Base-by-base conservation (phyloP, 129 eudicot genomes). In the Saussurea involucrata region DNA sequence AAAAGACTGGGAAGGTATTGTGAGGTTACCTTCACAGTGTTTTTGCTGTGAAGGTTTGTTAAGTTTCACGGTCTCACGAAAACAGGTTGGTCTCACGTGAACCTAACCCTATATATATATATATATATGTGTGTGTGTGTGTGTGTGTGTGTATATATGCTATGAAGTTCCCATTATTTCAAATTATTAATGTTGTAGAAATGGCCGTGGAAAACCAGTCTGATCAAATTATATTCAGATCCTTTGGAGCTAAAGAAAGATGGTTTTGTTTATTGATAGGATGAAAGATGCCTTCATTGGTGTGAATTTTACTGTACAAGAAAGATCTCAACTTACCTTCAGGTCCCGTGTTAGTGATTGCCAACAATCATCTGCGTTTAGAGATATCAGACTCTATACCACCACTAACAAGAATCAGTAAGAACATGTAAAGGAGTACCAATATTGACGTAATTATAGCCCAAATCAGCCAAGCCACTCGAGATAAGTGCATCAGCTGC, bases 401-500 rank as follows among this genome's bases (percentile, higher is more conserved):
- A 76, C 75, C 58, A 8, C 12, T 33, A 40, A 80, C 28, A 63
- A n/a, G 37, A 79, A 33, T 77, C 69, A 10, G 63, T 11, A 80
- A 77, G 37, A 69, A 27, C 24, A 68, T 22, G 24, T 33, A 32
- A 68, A 74, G 18, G n/a, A 68, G 32, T 87, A 92, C 98, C 98
- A 58, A 95, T 89, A 34, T 95, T 95, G 58, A 95, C 92, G 58
- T 95, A 89, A 36, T 9, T 75, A 64, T 89, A 95, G 33, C 98
- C 98, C 68, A 87, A 73, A 80, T 84, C 87, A 60, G 96, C 97
- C 83, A 95, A 81, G 28, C 98, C 97, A 34, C 96, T 87, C 25
- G 98, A 89, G 70, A 95, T 29, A 73, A 95, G 97, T 60, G 98
- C 97, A 95, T 95, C 98, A 86, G 98, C 98, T 95, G 97, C 75